These are phyloP conservation scores for Russula sp. DNA, from an alignment of 768 basidiomycete genomes.

Conservation along the genomic window DNA sequence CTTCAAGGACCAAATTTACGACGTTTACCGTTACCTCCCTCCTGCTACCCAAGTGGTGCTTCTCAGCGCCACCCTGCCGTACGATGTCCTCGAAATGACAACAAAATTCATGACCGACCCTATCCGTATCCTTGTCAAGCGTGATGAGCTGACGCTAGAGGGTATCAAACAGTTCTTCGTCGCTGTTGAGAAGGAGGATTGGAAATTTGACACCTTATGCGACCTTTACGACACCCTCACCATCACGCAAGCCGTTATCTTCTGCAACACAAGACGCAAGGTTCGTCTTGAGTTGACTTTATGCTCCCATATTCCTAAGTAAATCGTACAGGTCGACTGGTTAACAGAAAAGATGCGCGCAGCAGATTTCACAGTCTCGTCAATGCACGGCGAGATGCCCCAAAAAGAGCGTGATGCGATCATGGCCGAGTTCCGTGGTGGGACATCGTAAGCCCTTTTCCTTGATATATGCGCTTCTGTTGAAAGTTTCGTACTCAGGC, in stretches of 20 bases:
- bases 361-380: slow-evolving; percentile 98
- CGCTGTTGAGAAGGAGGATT: slow-evolving; percentile 98
- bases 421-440: slow-evolving; percentile 94
- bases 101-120: slow-evolving; percentile 99
- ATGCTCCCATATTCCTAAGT: background rate
- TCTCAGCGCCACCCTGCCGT: slow-evolving; percentile 91
- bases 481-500: slow-evolving; percentile 38
- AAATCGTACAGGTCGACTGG: slow-evolving; percentile 75
- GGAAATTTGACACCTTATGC: slow-evolving; percentile 98
- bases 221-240: slow-evolving; percentile 98
- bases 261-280: slow-evolving; percentile 98
- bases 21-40: slow-evolving; percentile 95
- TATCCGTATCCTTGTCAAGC: slow-evolving; percentile 96
- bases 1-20: slow-evolving; percentile 99
- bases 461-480: background rate
- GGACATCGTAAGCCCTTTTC: slow-evolving; percentile 65
- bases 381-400: slow-evolving; percentile 95
- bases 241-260: slow-evolving; percentile 98
- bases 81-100: slow-evolving; percentile 98
- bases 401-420: slow-evolving; percentile 94
- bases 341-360: slow-evolving; percentile 97
- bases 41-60: slow-evolving; percentile 96
- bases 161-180: slow-evolving; percentile 97
- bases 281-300: slow-evolving; percentile 36
- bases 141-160: slow-evolving; percentile 97